Evolutionary conservation across 331 rosid genomes (phyloP).

Genomic region (Spiraea crenata): DNA sequence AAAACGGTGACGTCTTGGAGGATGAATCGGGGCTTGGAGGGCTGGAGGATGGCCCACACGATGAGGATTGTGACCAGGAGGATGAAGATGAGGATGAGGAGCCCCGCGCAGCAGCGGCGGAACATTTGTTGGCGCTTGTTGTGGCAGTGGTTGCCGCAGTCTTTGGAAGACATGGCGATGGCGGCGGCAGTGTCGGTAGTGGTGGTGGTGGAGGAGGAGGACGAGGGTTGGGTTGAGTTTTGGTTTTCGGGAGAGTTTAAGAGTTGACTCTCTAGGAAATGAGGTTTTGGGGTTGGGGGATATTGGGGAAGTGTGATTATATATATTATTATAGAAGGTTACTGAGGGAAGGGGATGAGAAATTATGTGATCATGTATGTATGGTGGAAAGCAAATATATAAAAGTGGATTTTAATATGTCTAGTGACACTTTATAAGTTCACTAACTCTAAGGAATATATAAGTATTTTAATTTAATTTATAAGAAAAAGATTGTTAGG

Average conservation of each 20-base stretch:
- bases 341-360: background rate
- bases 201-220: background rate
- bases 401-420: background rate
- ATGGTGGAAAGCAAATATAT: slow-evolving; percentile 11
- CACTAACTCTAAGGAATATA: background rate
- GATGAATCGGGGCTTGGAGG: slow-evolving; percentile 65
- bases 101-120: slow-evolving; percentile 32
- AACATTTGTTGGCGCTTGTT: background rate
- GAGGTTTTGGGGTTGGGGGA: slow-evolving; percentile 1
- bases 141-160: slow-evolving; percentile 50
- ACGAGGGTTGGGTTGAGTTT: background rate
- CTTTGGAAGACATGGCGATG: slow-evolving; percentile 61
- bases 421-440: background rate
- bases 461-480: background rate
- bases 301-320: background rate
- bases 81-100: slow-evolving; percentile 53
- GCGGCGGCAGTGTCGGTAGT: background rate
- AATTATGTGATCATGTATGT: slow-evolving; percentile 8
- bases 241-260: background rate
- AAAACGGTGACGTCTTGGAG: slow-evolving; percentile 84
- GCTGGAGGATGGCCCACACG: slow-evolving; percentile 71
- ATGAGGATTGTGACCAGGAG: slow-evolving; percentile 52
- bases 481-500: too few relatives aligned
- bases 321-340: background rate
- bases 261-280: background rate